Evolutionary conservation across 2,329 filamentous ascomycete species (phyloP).

Genomic region (Ophiostoma ulmi): DNA sequence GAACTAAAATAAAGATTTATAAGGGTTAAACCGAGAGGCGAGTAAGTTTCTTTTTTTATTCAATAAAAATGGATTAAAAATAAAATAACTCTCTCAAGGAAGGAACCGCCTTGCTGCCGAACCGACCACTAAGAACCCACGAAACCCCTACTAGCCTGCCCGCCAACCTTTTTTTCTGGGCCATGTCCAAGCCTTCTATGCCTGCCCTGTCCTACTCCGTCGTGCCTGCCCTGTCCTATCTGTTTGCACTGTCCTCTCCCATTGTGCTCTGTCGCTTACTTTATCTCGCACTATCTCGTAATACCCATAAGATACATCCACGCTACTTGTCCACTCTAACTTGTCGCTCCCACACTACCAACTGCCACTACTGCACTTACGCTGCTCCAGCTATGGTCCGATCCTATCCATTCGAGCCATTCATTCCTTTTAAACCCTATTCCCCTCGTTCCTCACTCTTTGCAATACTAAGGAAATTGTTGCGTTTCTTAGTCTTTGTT

Average conservation of each 20-base stretch:
- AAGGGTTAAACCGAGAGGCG: neutral
- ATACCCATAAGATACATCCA: neutral
- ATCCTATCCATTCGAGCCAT: neutral
- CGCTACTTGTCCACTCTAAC: neutral
- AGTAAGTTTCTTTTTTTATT: neutral
- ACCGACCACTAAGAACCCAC: neutral
- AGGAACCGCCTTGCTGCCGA: neutral
- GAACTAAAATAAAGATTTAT: neutral
- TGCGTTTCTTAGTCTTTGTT: neutral
- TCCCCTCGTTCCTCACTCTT: neutral
- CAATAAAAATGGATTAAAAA: neutral
- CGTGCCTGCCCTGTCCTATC: neutral
- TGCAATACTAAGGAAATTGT: neutral
- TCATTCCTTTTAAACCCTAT: slow-evolving; percentile 1
- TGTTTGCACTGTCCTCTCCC: neutral
- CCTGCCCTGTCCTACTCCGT: neutral
- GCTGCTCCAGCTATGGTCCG: neutral
- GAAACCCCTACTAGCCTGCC: neutral
- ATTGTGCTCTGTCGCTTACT: neutral
- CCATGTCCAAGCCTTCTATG: neutral
- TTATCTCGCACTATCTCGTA: slow-evolving; percentile 12
- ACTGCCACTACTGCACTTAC: neutral
- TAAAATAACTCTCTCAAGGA: neutral
- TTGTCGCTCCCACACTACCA: neutral
- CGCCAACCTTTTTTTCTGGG: slow-evolving; percentile 10